Evolutionary conservation across 1,139 yeast species (phyloP).

Genomic region (Nakaseomyces glabratus): DNA sequence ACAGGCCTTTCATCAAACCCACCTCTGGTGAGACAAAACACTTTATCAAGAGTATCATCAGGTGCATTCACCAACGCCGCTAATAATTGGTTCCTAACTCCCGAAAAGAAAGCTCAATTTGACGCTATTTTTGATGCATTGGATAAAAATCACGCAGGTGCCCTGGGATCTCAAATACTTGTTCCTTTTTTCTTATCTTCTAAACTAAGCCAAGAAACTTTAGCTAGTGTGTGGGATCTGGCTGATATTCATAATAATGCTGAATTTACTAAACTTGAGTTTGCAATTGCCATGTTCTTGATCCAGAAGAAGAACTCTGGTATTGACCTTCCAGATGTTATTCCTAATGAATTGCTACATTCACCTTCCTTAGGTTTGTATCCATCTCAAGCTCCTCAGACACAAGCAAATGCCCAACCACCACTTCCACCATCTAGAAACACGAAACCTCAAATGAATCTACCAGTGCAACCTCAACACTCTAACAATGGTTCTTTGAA

Average conservation of each 20-base stretch:
- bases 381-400: conserved; percentile 16
- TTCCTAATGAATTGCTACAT: conserved; percentile 46
- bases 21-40: conserved; percentile 21
- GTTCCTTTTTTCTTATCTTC: conserved; percentile 88
- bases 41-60: conserved; percentile 26
- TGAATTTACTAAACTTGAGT: conserved; percentile 67
- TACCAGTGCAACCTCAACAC: conserved; percentile 24
- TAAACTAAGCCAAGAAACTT: conserved; percentile 69
- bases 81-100: conserved; percentile 60
- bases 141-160: conserved; percentile 57
- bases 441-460: conserved; percentile 13
- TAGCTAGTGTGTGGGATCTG: conserved; percentile 91
- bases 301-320: conserved; percentile 82
- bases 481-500: conserved; percentile 49
- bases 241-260: conserved; percentile 88
- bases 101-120: conserved; percentile 66
- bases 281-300: conserved; percentile 87
- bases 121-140: conserved; percentile 69
- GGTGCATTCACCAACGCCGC: conserved; percentile 48
- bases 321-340: conserved; percentile 59
- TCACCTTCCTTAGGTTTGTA: conserved; percentile 29
- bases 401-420: conserved; percentile 18
- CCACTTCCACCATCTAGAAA: conserved; percentile 13
- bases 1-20: conserved; percentile 25
- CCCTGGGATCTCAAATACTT: conserved; percentile 66